Percentiles rank a stretch among this genome's conserved stretches.
Conservation (phyloP, 495 filamentous ascomycete species). For the Neurospora sublineolata region DNA sequence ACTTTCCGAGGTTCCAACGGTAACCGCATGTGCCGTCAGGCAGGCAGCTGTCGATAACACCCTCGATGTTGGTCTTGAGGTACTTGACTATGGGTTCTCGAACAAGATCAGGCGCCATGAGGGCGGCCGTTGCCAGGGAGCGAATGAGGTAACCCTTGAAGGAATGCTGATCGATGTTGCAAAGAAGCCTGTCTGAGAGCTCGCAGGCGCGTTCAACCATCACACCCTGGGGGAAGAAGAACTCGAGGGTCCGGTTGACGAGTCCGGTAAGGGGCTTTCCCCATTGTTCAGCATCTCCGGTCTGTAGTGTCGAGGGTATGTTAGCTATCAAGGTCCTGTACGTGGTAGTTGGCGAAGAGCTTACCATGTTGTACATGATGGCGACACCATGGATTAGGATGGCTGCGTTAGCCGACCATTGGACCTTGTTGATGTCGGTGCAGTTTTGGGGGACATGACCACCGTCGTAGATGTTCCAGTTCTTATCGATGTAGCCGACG, state of each 20-base stretch:
- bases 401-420: slow-evolving; percentile 63
- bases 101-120: slow-evolving; percentile 55
- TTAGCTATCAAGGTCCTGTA: neutral
- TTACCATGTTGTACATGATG: slow-evolving; percentile 56
- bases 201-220: slow-evolving; percentile 65
- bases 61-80: slow-evolving; percentile 52
- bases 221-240: slow-evolving; percentile 43
- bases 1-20: slow-evolving; percentile 36
- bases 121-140: slow-evolving; percentile 58
- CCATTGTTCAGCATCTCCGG: slow-evolving; percentile 42
- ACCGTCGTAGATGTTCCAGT: slow-evolving; percentile 50
- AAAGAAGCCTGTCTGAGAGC: slow-evolving; percentile 27
- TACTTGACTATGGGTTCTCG: slow-evolving; percentile 45
- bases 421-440: slow-evolving; percentile 36
- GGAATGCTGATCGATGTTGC: slow-evolving; percentile 64
- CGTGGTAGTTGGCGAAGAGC: slow-evolving; percentile 4
- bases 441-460: slow-evolving; percentile 38
- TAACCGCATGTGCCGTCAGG: slow-evolving; percentile 57
- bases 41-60: slow-evolving; percentile 55
- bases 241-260: slow-evolving; percentile 36
- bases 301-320: slow-evolving; percentile 19
- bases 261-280: slow-evolving; percentile 39
- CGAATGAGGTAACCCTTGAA: slow-evolving; percentile 87
- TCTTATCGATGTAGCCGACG: slow-evolving; percentile 38
- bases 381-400: slow-evolving; percentile 54